Percentiles rank a stretch among this genome's conserved stretches.
Conservation (phyloP, 345 rosid genomes). For the Eucalyptus erythrocorys region DNA sequence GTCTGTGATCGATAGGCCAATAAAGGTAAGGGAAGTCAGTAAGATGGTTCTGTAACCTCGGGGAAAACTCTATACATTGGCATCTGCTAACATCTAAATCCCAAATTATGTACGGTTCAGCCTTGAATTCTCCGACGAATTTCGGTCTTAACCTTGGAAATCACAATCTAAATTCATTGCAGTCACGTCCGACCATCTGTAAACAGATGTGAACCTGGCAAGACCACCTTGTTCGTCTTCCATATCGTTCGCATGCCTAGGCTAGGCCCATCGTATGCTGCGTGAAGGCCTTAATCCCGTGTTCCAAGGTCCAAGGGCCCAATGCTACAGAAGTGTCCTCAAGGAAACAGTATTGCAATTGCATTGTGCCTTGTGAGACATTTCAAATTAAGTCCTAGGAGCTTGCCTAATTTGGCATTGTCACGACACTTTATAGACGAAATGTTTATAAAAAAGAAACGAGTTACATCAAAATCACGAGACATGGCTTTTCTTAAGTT, state of each 20-base stretch:
- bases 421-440: neutral
- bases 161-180: neutral
- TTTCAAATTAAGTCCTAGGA: neutral
- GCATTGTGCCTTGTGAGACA: neutral
- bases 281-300: neutral
- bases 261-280: neutral
- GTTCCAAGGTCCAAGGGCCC: neutral
- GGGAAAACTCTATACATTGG: neutral
- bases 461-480: neutral
- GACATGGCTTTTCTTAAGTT: neutral
- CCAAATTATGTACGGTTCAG: neutral
- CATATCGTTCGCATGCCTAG: neutral
- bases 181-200: neutral
- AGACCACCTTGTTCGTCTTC: neutral
- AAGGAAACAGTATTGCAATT: neutral
- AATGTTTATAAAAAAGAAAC: neutral
- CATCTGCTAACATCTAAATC: neutral
- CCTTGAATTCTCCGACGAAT: neutral
- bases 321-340: neutral
- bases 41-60: neutral
- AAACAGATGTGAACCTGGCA: neutral
- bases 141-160: neutral
- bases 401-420: neutral
- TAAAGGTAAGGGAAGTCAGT: neutral
- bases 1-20: neutral